Percentiles rank a stretch among this genome's conserved stretches.
phyloP scores from a whole-genome alignment of 116 monocot genomes.

The Dioscorea cayenensis region DNA sequence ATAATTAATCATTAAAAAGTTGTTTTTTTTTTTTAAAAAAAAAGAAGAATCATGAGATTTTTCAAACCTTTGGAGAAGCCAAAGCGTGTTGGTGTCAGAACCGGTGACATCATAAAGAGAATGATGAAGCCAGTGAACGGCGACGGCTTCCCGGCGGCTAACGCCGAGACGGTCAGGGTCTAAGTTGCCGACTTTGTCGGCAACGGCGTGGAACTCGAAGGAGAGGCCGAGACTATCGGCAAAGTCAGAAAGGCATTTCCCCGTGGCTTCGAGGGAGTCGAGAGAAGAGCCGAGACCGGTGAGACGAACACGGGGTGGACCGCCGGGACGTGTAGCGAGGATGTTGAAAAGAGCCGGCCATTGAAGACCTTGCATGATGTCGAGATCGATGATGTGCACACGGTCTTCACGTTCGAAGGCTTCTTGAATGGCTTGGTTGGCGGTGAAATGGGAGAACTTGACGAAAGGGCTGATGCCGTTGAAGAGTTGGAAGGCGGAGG shows the following conservation, averaged over 20 bases:
- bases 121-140: slow-evolving; percentile 96
- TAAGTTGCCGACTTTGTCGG: slow-evolving; percentile 79
- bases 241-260: slow-evolving; percentile 86
- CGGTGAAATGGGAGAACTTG: slow-evolving; percentile 97
- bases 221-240: slow-evolving; percentile 85
- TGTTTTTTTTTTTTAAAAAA: background rate
- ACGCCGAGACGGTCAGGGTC: slow-evolving; percentile 77
- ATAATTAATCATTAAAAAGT: background rate
- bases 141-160: slow-evolving; percentile 72
- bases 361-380: slow-evolving; percentile 98
- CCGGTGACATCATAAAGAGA: slow-evolving; percentile 98
- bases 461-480: slow-evolving; percentile 94
- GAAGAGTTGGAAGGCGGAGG: slow-evolving; percentile 93
- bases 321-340: slow-evolving; percentile 78
- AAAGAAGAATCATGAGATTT: too few relatives aligned
- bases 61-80: slow-evolving; percentile 80
- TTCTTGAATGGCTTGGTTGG: slow-evolving; percentile 97
- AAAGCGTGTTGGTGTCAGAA: slow-evolving; percentile 86
- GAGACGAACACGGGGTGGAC: slow-evolving; percentile 72
- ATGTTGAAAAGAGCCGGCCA: slow-evolving; percentile 97
- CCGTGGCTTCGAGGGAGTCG: slow-evolving; percentile 87
- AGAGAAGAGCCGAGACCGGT: slow-evolving; percentile 87
- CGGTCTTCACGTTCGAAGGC: slow-evolving; percentile 84
- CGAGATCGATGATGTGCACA: slow-evolving; percentile 95
- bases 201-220: slow-evolving; percentile 80